phyloP scores from a whole-genome alignment of 2,329 filamentous ascomycete genomes.

The Magnaporthales sp. region DNA sequence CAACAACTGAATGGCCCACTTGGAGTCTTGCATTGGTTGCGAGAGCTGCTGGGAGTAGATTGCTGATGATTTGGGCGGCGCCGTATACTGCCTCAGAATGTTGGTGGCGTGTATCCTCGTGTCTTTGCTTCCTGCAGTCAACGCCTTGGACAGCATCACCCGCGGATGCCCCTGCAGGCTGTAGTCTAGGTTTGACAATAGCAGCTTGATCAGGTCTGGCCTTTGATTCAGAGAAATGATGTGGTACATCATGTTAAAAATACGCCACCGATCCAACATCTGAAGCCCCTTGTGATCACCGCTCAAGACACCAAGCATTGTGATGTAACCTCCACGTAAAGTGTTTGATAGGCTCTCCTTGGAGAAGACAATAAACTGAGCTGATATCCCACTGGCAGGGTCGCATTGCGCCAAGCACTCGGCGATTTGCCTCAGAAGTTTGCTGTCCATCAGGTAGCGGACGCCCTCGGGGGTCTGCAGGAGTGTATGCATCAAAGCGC shows the following conservation, averaged over 20 bases:
- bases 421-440: slow-evolving; percentile 84
- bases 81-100: slow-evolving; percentile 78
- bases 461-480: slow-evolving; percentile 79
- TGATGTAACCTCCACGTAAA: slow-evolving; percentile 86
- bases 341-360: slow-evolving; percentile 76
- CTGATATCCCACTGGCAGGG: slow-evolving; percentile 67
- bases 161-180: slow-evolving; percentile 79
- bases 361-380: slow-evolving; percentile 83
- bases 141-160: slow-evolving; percentile 84
- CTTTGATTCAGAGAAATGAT: slow-evolving; percentile 87
- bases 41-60: slow-evolving; percentile 14
- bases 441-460: slow-evolving; percentile 82
- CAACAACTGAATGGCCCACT: slow-evolving; percentile 94
- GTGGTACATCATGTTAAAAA: slow-evolving; percentile 99
- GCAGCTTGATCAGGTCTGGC: slow-evolving; percentile 80
- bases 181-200: slow-evolving; percentile 90
- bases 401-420: slow-evolving; percentile 95
- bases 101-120: slow-evolving; percentile 88
- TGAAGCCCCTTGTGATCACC: slow-evolving; percentile 73
- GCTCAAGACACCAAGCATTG: slow-evolving; percentile 81
- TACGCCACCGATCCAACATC: slow-evolving; percentile 91
- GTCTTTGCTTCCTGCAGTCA: slow-evolving; percentile 85
- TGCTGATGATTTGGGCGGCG: slow-evolving; percentile 32
- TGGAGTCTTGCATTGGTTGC: slow-evolving; percentile 55
- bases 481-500: slow-evolving; percentile 77